A percentile compares a stretch with the other conserved stretches of the same genome.
These are phyloP conservation scores for Knufia fluminis DNA, from an alignment of 2,329 filamentous ascomycete genomes.

Conservation along the genomic window DNA sequence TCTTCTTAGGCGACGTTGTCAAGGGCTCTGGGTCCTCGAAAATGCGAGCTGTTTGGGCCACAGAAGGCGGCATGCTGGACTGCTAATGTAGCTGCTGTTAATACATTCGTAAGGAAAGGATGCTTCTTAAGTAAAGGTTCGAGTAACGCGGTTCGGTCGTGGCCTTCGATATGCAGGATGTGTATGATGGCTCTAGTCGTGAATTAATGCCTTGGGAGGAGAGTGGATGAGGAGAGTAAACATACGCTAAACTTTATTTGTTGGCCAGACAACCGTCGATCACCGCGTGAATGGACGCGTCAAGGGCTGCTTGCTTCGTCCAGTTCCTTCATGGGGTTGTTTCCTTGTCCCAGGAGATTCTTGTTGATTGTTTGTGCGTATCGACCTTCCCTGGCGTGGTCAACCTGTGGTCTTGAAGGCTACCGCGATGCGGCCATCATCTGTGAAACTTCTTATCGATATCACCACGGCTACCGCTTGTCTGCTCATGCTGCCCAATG, in stretches of 20 bases:
- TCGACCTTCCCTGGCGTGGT: too few relatives aligned
- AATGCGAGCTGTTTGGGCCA: constrained; percentile 20
- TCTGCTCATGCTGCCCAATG: not conserved
- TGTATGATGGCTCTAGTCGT: not conserved
- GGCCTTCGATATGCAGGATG: not conserved
- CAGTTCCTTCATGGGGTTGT: too few relatives aligned
- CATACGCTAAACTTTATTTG: not conserved
- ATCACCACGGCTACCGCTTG: not conserved
- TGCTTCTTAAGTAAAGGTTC: not conserved
- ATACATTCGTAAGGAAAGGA: not conserved
- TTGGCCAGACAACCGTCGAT: too few relatives aligned
- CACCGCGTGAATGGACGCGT: too few relatives aligned
- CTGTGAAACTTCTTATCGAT: not conserved
- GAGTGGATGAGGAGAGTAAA: not conserved
- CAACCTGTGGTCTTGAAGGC: not conserved
- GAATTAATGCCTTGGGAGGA: not conserved
- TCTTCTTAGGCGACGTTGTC: constrained; percentile 13
- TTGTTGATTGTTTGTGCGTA: too few relatives aligned
- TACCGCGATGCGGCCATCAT: not conserved
- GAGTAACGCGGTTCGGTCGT: not conserved
- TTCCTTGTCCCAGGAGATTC: too few relatives aligned
- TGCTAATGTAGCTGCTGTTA: not conserved
- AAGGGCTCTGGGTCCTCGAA: constrained; percentile 22
- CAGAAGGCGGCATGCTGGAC: constrained; percentile 16
- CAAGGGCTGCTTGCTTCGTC: too few relatives aligned